Percentiles rank a stretch among this genome's conserved stretches.
These are phyloP conservation scores for Nicotiana benthamiana DNA, from an alignment of 257 asterid genomes.

Conservation along the genomic window DNA sequence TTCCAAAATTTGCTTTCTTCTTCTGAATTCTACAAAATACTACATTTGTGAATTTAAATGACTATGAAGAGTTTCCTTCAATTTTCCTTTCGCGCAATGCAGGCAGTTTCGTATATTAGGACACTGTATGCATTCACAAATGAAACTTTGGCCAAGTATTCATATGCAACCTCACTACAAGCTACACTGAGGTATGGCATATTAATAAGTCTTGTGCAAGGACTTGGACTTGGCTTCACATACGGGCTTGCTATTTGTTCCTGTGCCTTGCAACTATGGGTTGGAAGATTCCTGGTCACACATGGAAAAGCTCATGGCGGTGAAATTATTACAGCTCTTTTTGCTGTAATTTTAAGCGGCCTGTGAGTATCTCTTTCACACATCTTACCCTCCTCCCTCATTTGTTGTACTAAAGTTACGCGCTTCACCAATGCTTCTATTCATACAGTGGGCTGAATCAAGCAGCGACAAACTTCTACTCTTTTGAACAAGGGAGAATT, in stretches of 20 bases:
- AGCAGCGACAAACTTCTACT: slow-evolving; percentile 98
- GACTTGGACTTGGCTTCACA: slow-evolving; percentile 99
- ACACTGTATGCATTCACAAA: slow-evolving; percentile 90
- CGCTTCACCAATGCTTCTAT: neutral
- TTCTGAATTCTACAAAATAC: no score
- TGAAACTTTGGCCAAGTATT: slow-evolving; percentile 94
- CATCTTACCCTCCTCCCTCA: slow-evolving; percentile 15
- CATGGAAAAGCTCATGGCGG: slow-evolving; percentile 88
- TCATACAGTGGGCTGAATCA: slow-evolving; percentile 87
- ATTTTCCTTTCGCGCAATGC: slow-evolving; percentile 18
- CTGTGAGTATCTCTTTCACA: slow-evolving; percentile 59
- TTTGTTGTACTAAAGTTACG: neutral
- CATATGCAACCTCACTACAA: slow-evolving; percentile 97
- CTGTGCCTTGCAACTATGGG: slow-evolving; percentile 99
- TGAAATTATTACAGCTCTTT: slow-evolving; percentile 78
- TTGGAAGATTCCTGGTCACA: slow-evolving; percentile 79
- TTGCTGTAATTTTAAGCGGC: slow-evolving; percentile 97
- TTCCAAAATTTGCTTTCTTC: no score
- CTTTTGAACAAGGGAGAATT: slow-evolving; percentile 97
- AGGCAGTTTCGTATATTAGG: slow-evolving; percentile 93
- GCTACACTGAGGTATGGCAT: slow-evolving; percentile 97
- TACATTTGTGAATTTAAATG: neutral
- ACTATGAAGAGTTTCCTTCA: neutral
- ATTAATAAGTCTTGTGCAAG: slow-evolving; percentile 99
- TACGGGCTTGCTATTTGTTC: slow-evolving; percentile 99